phyloP scores from a whole-genome alignment of 305 asterid species.

The Nicotiana rustica region DNA sequence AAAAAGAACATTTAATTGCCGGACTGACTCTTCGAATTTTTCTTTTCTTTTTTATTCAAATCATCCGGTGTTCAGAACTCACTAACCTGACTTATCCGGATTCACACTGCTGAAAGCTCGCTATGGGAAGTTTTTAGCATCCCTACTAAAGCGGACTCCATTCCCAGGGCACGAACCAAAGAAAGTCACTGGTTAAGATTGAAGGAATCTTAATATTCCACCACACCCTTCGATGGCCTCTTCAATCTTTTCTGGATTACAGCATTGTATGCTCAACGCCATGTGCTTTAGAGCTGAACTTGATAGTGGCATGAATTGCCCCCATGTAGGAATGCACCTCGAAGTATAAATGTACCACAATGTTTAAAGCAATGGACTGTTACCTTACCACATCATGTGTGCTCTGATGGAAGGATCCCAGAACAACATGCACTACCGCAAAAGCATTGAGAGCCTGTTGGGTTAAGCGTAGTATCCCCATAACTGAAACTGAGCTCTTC shows the following conservation, averaged over 20 bases:
- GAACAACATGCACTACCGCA: constrained; percentile 69
- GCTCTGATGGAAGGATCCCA: constrained; percentile 81
- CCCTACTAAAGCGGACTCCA: background rate
- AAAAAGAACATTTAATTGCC: too few species aligned
- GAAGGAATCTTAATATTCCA: background rate
- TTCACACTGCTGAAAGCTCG: background rate
- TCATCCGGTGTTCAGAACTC: background rate
- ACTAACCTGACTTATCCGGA: background rate
- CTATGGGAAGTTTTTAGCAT: background rate
- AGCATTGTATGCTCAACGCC: background rate
- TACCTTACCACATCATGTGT: constrained; percentile 51
- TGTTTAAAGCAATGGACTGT: background rate
- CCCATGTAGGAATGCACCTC: background rate
- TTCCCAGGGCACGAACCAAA: background rate
- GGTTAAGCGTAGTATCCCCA: constrained; percentile 63
- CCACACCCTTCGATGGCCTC: constrained; percentile 3
- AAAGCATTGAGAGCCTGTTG: constrained; percentile 63
- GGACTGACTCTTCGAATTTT: too few species aligned
- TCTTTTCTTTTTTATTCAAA: background rate
- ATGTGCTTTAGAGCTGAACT: constrained; percentile 11
- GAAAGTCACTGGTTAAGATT: background rate
- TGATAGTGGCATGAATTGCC: constrained; percentile 5
- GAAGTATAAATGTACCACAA: background rate
- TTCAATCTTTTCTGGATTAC: constrained; percentile 28
- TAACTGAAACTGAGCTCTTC: constrained; percentile 89